Evolutionary conservation across 352 stramenopile species (phyloP).

Genomic region (Pythium rishiriense): DNA sequence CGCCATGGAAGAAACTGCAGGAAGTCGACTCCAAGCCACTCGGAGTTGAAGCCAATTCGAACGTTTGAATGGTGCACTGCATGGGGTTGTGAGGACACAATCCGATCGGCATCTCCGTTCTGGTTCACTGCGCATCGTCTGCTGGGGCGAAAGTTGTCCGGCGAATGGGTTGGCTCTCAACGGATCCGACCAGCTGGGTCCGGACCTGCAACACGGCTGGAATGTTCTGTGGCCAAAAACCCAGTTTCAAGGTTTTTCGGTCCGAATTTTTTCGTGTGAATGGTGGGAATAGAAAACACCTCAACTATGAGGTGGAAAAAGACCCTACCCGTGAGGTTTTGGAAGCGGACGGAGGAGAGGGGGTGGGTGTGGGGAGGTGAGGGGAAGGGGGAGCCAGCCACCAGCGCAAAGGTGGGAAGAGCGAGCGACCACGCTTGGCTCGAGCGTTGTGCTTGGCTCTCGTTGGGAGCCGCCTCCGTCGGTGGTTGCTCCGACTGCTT

Average conservation of each 20-base stretch:
- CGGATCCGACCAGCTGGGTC: constrained; percentile 25
- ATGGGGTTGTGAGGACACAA: background rate
- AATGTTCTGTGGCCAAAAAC: constrained; percentile 26
- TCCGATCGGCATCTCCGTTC: background rate
- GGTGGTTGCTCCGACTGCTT: constrained; percentile 5
- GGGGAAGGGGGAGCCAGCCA: constrained; percentile 10
- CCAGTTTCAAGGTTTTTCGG: constrained; percentile 20
- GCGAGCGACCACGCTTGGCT: background rate
- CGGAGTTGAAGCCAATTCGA: background rate
- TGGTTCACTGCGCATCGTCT: constrained; percentile 13
- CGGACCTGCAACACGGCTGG: constrained; percentile 16
- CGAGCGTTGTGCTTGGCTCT: constrained; percentile 9
- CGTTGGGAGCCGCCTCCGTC: constrained; percentile 4
- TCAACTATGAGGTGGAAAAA: constrained; percentile 24
- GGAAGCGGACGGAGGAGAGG: constrained; percentile 19
- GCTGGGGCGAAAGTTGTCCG: background rate
- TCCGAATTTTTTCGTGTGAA: background rate
- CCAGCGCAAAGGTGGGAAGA: background rate
- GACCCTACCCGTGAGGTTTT: constrained; percentile 19
- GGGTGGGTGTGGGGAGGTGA: background rate
- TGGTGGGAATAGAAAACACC: constrained; percentile 10
- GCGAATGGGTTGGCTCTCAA: constrained; percentile 9
- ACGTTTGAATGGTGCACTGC: background rate
- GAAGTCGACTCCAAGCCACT: background rate
- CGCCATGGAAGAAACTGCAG: background rate